Base-by-base conservation (phyloP, 805 yeast species). In the Myxozyma lipomycoides region DNA sequence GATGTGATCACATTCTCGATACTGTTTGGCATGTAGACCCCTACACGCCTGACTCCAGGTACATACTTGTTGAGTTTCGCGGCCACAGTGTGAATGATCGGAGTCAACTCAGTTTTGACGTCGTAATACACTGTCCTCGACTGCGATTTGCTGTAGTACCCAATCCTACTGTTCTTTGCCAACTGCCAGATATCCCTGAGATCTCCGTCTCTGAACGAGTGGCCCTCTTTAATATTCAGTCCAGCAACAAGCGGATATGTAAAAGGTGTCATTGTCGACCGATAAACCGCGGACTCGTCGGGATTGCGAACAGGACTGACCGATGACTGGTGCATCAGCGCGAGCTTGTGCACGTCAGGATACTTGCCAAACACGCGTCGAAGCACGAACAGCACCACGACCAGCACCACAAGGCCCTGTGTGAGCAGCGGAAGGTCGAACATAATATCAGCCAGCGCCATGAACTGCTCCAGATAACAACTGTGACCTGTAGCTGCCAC, bases 261-360 rank as follows among this genome's bases (percentile, higher is more conserved):
- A 63, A 79, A 81, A 21, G 90, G 93, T 28, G 85, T 79, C 58
- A 84, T 81, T 41, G 80, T 79, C 45, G 88, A 83, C 56, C 93
- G 76, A 66, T 85, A 82, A 9, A 85, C 72, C 0, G 95, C 90
- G 15, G 90, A 78, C 64, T 89, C 95, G 44, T 77, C 73, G 3
- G 73, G 71, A 39, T 75, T 72, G n/a, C 95, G 73, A 1, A 86
- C 82, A 4, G 81, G 69, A 1, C 84, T 78, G 30, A 83, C 67
- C 19, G 81, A 73, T 1, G 95, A 77, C 66, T 89, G 96, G 59
- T 79, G 59, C 18, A 51, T 37, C 5, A 71, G 54, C 39, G 68
- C 62, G 35, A 58, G 47, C 5, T 66, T 67, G 43, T 70, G 70
- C 1, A 68, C 64, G 50, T 71, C 75, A 2, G 67, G 71, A 54